phyloP scores from a whole-genome alignment of 768 basidiomycete species.

The Lactarius tabidus region DNA sequence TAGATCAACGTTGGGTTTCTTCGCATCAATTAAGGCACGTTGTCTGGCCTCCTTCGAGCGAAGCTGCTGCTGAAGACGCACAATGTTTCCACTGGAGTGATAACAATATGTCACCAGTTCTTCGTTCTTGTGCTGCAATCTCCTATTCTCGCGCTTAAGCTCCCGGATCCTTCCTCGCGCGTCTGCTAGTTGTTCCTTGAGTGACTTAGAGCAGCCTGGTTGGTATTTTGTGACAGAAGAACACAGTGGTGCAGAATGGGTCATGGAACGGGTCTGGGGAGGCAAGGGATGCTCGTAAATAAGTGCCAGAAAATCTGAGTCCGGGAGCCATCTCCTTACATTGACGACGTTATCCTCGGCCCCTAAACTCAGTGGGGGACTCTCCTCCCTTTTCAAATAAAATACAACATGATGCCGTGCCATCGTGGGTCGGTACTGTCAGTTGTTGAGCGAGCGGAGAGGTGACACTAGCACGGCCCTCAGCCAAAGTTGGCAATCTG shows the following conservation, averaged over 20 bases:
- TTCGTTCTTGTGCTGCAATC: background rate
- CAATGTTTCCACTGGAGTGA: too few species aligned
- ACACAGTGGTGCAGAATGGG: background rate
- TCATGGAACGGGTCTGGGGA: background rate
- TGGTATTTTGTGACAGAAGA: background rate
- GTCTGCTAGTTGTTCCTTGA: background rate
- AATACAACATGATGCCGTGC: background rate
- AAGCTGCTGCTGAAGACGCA: too few species aligned
- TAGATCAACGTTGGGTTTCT: too few species aligned
- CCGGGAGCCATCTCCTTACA: background rate
- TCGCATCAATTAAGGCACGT: too few species aligned
- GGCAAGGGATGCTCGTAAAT: background rate
- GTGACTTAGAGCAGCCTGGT: background rate
- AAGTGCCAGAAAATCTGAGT: background rate
- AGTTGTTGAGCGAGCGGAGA: too few species aligned
- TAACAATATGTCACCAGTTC: too few species aligned
- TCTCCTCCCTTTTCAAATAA: background rate
- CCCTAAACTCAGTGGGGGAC: background rate
- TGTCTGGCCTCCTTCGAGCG: too few species aligned
- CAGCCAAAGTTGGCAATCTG: too few species aligned
- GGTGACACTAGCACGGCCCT: too few species aligned
- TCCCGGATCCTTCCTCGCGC: too few species aligned
- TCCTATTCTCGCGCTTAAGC: background rate
- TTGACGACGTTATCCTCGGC: background rate
- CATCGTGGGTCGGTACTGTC: too few species aligned